Evolutionary conservation across 1,284 basidiomycete genomes (phyloP), one percentile per base, ranked within the genome.

Genomic region (Pseudozyma flocculosa): DNA sequence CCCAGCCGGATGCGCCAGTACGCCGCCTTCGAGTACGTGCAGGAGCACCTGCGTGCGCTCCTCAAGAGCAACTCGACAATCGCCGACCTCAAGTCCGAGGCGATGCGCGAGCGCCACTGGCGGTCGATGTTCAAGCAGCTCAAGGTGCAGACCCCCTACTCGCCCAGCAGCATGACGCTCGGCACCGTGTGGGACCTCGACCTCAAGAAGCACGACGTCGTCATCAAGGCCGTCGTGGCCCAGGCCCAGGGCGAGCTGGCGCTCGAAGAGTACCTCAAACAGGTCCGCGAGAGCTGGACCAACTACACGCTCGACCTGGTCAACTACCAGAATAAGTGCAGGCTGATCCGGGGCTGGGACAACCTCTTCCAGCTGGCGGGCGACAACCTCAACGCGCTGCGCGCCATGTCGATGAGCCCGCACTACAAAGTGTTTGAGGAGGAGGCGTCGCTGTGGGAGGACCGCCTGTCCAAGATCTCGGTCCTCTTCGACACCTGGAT

Each of bases 401-500:
- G 86, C 1, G 93, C 94, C 2, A 99, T 99, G 96, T 67, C 70
- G 18, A 73, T 73, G 61, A 71, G 67, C 19, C 68, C 73, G 21
- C 68, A 77, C 56, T 75, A 75, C 67, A 75, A 75, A 52, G 70
- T 74, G 24, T 77, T 75, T 38, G 80, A 81, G 53, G 80, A 81
- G 46, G 80, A 81, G 47, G 80, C 80, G 2, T 67, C 63, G 18
- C 55, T 78, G 2, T 81, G 80, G 80, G 78, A 78, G 41, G 80
- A 80, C 34, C 55, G 72, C 15, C 61, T 78, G 14, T 69, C 70
- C 36, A 72, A 73, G 50, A 65, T 78, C 49, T 70, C 72, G 41
- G 91, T 95, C 24, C 84, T 98, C 15, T 99, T 99, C 76, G 93
- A 98, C 79, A 88, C 97, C 36, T 98, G 95, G 95, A 95, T 97